Base-by-base conservation (phyloP, 179 eudicot species). In the Spergularia azorica region DNA sequence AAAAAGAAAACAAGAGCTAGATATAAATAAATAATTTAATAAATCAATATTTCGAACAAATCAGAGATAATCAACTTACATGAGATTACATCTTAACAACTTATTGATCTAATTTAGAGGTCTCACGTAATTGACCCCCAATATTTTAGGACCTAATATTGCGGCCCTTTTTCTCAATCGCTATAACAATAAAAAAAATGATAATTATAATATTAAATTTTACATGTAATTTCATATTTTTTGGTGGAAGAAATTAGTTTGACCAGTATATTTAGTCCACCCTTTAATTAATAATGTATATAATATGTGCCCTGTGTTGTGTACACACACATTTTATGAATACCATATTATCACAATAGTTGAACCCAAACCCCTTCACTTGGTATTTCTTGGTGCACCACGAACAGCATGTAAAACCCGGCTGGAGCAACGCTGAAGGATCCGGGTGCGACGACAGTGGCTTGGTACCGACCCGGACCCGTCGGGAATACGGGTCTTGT, bases 281-380 rank as follows among this genome's bases (percentile, higher is more conserved):
- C 67, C 32, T 26, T 26, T 26, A 26, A 26, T 26, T 26, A 43
- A 43, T 43, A 13, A 61, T 18, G 39, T 64, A 64, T 17, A 64
- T 38, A 3, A 18, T 66, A 52, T 26, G 52, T 26, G 63, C 63
- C 17, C 8, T 17, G 13, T 18, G 9, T 69, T 14, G 13, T 54
- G 51, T 3, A 20, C 36, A n/a, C 14, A 10, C 17, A 3, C 38
- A 50, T 26, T 26, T 26, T 55, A 8, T 84, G n/a, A n/a, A n/a
- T n/a, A n/a, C n/a, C n/a, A n/a, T n/a, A n/a, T n/a, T n/a, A n/a
- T n/a, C 70, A 82, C 76, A 57, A 17, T 12, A 89, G 72, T 5
- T 82, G 84, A 61, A 91, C 67, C 95, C 95, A 91, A 80, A 82
- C 84, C 4, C 90, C 93, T 41, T 70, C 54, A 62, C 95, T 89